Percentiles rank a stretch among this genome's conserved stretches.
These are phyloP conservation scores for Termitomyces sp. DNA, from an alignment of 768 basidiomycete genomes.

Conservation along the genomic window DNA sequence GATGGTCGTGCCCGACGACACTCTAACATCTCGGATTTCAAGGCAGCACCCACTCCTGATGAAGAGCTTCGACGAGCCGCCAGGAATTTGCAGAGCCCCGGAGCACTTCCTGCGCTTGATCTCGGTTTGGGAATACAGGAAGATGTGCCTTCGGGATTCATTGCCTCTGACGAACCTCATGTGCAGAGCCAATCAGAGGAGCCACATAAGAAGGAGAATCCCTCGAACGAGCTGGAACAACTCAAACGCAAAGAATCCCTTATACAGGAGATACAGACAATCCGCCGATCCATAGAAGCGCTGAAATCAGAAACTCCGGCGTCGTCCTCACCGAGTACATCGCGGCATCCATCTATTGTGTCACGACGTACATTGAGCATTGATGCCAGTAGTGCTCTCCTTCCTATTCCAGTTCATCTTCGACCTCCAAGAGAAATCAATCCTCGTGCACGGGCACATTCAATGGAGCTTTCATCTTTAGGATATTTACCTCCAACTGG, in stretches of 20 bases:
- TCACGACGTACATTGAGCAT: conserved; percentile 69
- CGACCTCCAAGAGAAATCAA: conserved; percentile 70
- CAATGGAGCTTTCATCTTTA: conserved; percentile 63
- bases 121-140: conserved; percentile 73
- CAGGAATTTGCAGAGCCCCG: conserved; percentile 48
- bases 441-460: conserved; percentile 67
- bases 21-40: conserved; percentile 75
- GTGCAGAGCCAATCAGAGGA: conserved; percentile 14
- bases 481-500: conserved; percentile 43
- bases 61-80: conserved; percentile 59
- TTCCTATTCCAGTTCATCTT: conserved; percentile 51
- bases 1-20: conserved; percentile 56
- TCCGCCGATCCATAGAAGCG: conserved; percentile 75
- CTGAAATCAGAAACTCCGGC: conserved; percentile 71
- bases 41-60: conserved; percentile 57
- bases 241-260: conserved; percentile 69
- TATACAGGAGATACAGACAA: conserved; percentile 74
- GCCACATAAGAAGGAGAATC: conserved; percentile 32
- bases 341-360: conserved; percentile 62
- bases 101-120: conserved; percentile 68
- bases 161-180: conserved; percentile 41
- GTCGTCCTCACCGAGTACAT: conserved; percentile 60
- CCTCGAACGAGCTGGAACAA: conserved; percentile 51
- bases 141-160: conserved; percentile 72
- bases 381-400: conserved; percentile 55